phyloP scores from a whole-genome alignment of 352 stramenopile genomes.

The Phytophthora citrophthora region DNA sequence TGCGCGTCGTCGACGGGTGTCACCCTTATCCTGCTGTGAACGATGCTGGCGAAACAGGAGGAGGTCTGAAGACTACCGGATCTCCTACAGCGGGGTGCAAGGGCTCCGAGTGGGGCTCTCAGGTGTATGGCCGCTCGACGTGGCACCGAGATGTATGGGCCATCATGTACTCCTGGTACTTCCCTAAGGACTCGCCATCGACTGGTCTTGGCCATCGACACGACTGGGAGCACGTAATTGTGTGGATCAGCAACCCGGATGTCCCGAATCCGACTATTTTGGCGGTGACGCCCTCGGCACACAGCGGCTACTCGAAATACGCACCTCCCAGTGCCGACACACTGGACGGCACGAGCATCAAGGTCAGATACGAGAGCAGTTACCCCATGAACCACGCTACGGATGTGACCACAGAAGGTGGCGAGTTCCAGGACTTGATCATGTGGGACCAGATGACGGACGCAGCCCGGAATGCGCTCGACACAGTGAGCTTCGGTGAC shows the following conservation, averaged over 20 bases:
- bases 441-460: conserved; percentile 32
- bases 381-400: conserved; percentile 28
- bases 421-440: conserved; percentile 34
- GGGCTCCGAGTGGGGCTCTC: conserved; percentile 26
- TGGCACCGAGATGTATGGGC: conserved; percentile 29
- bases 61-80: conserved; percentile 6
- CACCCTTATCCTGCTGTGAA: conserved; percentile 22
- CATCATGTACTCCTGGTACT: conserved; percentile 50
- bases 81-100: conserved; percentile 27
- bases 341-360: conserved; percentile 24
- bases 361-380: conserved; percentile 26
- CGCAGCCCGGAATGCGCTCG: conserved; percentile 24
- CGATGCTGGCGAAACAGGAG: conserved; percentile 25
- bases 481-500: conserved; percentile 32
- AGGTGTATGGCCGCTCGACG: conserved; percentile 25
- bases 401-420: conserved; percentile 12
- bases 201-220: conserved; percentile 28
- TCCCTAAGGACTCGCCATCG: conserved; percentile 43
- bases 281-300: conserved; percentile 24
- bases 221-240: conserved; percentile 43
- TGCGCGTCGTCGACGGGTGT: too few relatives aligned
- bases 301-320: conserved; percentile 36
- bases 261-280: conserved; percentile 17
- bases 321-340: conserved; percentile 19
- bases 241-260: conserved; percentile 32